These are phyloP conservation scores for Scheffersomyces coipomensis DNA, from an alignment of 805 yeast species.

Conservation along the genomic window DNA sequence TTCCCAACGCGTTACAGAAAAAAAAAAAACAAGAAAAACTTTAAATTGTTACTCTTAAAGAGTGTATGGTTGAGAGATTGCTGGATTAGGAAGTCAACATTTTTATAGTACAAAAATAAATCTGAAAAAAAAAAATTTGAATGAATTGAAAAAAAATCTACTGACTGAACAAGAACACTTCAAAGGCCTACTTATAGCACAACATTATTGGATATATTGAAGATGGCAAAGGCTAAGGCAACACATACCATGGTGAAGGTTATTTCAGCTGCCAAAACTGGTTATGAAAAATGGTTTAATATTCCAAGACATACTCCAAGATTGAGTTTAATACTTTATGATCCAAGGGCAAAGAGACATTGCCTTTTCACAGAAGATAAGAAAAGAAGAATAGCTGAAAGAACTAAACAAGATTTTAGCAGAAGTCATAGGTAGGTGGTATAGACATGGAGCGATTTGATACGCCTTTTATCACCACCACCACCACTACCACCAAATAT, in stretches of 20 bases:
- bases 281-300: conserved; percentile 75
- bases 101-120: neutral
- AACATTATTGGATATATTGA: no score
- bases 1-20: no score
- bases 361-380: conserved; percentile 86
- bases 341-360: conserved; percentile 84
- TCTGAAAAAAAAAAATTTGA: neutral
- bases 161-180: neutral
- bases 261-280: conserved; percentile 87
- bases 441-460: neutral
- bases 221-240: conserved; percentile 58
- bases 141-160: neutral
- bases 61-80: neutral
- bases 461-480: no score
- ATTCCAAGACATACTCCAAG: conserved; percentile 80
- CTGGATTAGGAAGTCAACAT: neutral
- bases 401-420: conserved; percentile 33
- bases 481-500: neutral
- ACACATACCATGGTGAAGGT: conserved; percentile 82
- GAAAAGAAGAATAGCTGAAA: conserved; percentile 73
- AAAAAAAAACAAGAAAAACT: neutral
- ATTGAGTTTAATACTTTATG: conserved; percentile 81
- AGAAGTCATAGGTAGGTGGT: conserved; percentile 20
- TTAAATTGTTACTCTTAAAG: neutral
- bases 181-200: no score